Conservation (phyloP, 352 stramenopile species). For the Phytophthora foliorum region DNA sequence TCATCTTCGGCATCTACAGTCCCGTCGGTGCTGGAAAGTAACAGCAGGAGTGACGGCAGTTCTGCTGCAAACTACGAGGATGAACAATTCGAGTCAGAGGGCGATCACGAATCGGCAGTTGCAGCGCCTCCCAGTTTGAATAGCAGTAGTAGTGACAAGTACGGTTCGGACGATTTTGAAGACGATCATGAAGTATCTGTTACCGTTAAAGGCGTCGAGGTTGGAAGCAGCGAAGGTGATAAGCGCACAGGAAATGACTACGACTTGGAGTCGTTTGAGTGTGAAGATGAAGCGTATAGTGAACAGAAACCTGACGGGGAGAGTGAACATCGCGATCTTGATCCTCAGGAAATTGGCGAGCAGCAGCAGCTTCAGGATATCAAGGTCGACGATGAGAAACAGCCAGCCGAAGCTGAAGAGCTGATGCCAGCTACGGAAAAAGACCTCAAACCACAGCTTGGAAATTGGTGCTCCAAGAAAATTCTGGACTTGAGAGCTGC, state of each 20-base stretch:
- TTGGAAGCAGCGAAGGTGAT: background rate
- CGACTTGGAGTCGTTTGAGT: conserved; percentile 26
- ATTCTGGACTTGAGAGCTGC: conserved; percentile 9
- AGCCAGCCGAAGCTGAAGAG: background rate
- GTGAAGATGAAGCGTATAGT: conserved; percentile 1
- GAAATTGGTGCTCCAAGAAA: conserved; percentile 22
- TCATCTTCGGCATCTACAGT: conserved; percentile 16
- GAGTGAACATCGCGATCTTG: background rate
- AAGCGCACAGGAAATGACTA: conserved; percentile 21
- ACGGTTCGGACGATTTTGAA: conserved; percentile 31
- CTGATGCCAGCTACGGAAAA: background rate
- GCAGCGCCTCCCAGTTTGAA: background rate
- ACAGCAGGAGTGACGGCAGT: background rate
- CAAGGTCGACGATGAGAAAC: background rate
- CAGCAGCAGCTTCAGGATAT: background rate
- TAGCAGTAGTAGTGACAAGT: conserved; percentile 19
- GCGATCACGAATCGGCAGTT: background rate
- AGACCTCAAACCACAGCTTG: conserved; percentile 4
- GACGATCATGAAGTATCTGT: conserved; percentile 10
- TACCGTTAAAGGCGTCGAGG: background rate
- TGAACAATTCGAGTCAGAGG: conserved; percentile 31
- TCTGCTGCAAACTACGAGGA: conserved; percentile 24
- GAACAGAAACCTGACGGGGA: background rate
- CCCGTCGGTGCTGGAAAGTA: conserved; percentile 17
- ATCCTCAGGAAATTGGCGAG: background rate